Conservation (phyloP, 2,329 filamentous ascomycete species). For the Colletotrichum sp. region DNA sequence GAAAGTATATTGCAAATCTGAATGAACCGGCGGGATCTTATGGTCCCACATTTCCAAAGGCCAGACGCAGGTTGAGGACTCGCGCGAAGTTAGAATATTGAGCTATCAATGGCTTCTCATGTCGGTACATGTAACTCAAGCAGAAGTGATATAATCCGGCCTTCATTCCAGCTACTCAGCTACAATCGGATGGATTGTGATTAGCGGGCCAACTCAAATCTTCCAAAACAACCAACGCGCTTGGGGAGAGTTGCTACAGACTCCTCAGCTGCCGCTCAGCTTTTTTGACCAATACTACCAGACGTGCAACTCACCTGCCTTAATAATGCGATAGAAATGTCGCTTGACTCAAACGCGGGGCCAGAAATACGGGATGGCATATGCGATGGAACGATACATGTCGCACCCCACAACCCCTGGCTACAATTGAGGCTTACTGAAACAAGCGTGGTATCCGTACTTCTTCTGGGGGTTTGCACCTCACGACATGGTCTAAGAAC, state of each 20-base stretch:
- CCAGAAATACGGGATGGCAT: neutral
- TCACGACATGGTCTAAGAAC: neutral
- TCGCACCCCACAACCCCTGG: neutral
- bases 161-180: fast-evolving
- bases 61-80: neutral
- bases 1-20: neutral
- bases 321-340: neutral
- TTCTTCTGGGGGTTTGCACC: neutral
- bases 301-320: neutral
- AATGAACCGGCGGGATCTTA: neutral
- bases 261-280: neutral
- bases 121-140: neutral
- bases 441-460: neutral
- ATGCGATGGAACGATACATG: neutral
- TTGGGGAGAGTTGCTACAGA: neutral
- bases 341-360: neutral
- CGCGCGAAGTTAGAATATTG: neutral
- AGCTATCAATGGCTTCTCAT: neutral
- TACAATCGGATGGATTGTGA: neutral
- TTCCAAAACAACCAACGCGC: neutral
- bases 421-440: neutral
- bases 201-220: neutral
- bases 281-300: neutral
- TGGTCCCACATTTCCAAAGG: neutral
- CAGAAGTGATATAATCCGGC: neutral